Conservation (phyloP, 768 basidiomycete species). For the Naganishia randhawae region DNA sequence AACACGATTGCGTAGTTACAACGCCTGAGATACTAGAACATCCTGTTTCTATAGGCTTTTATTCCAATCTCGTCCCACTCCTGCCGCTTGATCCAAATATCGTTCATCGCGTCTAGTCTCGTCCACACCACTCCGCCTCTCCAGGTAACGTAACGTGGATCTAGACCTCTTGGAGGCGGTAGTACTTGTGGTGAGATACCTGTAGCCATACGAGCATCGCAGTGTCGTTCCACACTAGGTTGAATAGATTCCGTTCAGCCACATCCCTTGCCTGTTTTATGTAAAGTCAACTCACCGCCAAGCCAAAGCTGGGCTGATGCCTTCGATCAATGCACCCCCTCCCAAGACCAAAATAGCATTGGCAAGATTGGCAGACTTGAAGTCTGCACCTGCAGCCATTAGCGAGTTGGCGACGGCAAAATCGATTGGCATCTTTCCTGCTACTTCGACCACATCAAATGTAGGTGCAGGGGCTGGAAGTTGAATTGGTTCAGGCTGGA, state of each 20-base stretch:
- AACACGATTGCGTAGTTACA: too few relatives aligned
- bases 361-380: conserved; percentile 77
- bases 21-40: conserved; percentile 6
- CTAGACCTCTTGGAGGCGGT: conserved; percentile 88
- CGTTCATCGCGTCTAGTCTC: conserved; percentile 82
- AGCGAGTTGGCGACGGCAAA: conserved; percentile 89
- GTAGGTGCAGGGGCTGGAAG: conserved; percentile 26
- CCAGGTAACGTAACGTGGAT: conserved; percentile 86
- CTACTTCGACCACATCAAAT: conserved; percentile 71
- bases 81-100: conserved; percentile 78
- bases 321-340: conserved; percentile 65
- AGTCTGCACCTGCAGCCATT: conserved; percentile 74
- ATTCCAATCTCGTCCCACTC: conserved; percentile 63
- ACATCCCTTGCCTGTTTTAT: background rate
- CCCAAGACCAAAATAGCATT: conserved; percentile 84
- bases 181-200: conserved; percentile 63
- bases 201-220: background rate
- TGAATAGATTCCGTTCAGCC: background rate
- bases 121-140: conserved; percentile 88
- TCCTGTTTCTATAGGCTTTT: conserved; percentile 50
- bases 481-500: conserved; percentile 13
- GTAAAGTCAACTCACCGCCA: conserved; percentile 23
- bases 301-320: conserved; percentile 27
- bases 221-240: conserved; percentile 1
- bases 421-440: conserved; percentile 83